phyloP scores from a whole-genome alignment of 306 rosid genomes.

The Lupinus albus region DNA sequence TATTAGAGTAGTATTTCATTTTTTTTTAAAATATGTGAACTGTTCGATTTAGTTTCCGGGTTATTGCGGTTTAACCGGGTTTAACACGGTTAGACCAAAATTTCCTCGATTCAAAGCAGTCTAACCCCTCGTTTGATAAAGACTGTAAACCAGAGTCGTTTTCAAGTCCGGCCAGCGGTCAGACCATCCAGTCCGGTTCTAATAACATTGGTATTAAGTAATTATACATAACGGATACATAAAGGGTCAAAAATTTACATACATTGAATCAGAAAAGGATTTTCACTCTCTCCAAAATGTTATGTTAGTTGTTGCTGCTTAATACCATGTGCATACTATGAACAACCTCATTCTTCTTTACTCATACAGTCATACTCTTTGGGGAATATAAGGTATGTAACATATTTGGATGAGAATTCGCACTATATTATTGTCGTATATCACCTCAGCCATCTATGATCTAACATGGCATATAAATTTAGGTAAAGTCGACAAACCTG shows the following conservation, averaged over 20 bases:
- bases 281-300: neutral
- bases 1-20: too few species aligned
- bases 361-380: constrained; percentile 7
- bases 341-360: constrained; percentile 14
- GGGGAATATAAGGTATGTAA: constrained; percentile 11
- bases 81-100: too few species aligned
- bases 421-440: constrained; percentile 12
- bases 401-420: constrained; percentile 18
- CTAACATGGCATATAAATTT: constrained; percentile 5
- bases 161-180: too few species aligned
- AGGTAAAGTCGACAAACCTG: constrained; percentile 63
- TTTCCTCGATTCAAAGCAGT: too few species aligned
- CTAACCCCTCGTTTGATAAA: too few species aligned
- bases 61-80: too few species aligned
- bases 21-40: too few species aligned
- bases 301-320: neutral
- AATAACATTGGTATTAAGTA: too few species aligned
- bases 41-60: too few species aligned
- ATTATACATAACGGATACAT: neutral
- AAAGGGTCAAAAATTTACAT: neutral
- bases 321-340: neutral
- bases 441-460: constrained; percentile 1
- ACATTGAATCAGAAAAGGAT: constrained; percentile 4
- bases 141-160: too few species aligned
- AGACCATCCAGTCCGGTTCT: too few species aligned